Percentiles rank a stretch among this genome's conserved stretches.
Conservation (phyloP, 257 asterid species). For the Fraxinus americana region DNA sequence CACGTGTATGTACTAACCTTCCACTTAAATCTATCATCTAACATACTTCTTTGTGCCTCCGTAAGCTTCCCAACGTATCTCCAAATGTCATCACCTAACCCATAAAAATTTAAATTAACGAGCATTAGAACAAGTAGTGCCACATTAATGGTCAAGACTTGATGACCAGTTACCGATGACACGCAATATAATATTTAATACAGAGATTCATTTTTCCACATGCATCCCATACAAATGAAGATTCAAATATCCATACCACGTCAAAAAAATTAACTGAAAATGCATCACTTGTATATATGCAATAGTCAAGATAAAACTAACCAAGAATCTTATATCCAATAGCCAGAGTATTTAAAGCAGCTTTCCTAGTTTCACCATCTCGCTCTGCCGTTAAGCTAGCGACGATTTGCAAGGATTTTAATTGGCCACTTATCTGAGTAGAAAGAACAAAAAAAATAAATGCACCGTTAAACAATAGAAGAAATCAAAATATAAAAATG, state of each 20-base stretch:
- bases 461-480: slow-evolving; percentile 8
- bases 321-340: slow-evolving; percentile 96
- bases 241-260: not conserved
- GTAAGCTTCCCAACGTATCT: slow-evolving; percentile 92
- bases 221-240: not conserved
- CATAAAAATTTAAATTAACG: not conserved
- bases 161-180: not conserved
- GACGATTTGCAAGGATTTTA: slow-evolving; percentile 93
- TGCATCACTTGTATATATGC: not conserved
- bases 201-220: not conserved
- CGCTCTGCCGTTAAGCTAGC: slow-evolving; percentile 97
- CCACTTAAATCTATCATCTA: slow-evolving; percentile 98
- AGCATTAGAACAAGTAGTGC: not conserved
- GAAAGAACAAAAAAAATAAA: slow-evolving; percentile 19
- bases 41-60: slow-evolving; percentile 98
- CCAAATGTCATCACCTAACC: slow-evolving; percentile 96
- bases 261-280: not conserved
- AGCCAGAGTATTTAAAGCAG: slow-evolving; percentile 91
- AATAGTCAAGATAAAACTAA: slow-evolving; percentile 40
- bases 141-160: not conserved
- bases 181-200: not conserved
- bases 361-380: slow-evolving; percentile 94
- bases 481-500: not conserved
- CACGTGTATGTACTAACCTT: slow-evolving; percentile 55
- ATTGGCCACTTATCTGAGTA: slow-evolving; percentile 76